A percentile compares a stretch with the other conserved stretches of the same genome.
These are phyloP conservation scores for Phytophthora constricta DNA, from an alignment of 352 stramenopile genomes.

Conservation along the genomic window DNA sequence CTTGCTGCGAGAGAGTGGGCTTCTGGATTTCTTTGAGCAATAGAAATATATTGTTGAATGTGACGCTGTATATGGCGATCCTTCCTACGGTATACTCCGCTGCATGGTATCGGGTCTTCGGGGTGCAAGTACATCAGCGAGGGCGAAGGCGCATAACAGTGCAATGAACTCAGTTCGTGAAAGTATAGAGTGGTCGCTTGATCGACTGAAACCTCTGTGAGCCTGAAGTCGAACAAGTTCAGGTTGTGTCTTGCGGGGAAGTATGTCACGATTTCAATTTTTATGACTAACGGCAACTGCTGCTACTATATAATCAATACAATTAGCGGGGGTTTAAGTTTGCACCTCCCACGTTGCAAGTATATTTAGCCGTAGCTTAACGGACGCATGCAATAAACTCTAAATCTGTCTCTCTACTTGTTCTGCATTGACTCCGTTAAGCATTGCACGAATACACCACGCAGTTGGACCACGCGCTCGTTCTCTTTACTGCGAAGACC, in stretches of 20 bases:
- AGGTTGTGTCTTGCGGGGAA: constrained; percentile 5
- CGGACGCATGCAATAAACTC: too few relatives aligned
- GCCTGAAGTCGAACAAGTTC: constrained; percentile 3
- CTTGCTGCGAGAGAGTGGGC: constrained; percentile 9
- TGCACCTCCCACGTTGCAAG: too few relatives aligned
- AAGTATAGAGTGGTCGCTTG: constrained; percentile 2
- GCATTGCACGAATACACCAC: too few relatives aligned
- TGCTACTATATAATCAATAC: not conserved
- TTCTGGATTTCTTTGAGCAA: not conserved
- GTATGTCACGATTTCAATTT: not conserved
- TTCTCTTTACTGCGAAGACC: too few relatives aligned
- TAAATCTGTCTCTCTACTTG: too few relatives aligned
- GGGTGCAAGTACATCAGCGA: too few relatives aligned
- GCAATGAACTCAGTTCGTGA: constrained; percentile 7
- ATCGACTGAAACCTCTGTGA: constrained; percentile 2
- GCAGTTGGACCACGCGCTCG: too few relatives aligned
- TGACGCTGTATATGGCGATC: constrained; percentile 12
- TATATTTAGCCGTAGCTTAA: too few relatives aligned
- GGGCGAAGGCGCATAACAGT: constrained; percentile 6
- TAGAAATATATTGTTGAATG: constrained; percentile 9
- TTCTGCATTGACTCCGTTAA: too few relatives aligned
- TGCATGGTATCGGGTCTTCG: constrained; percentile 6
- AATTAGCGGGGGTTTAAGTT: too few relatives aligned
- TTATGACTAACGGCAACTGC: constrained; percentile 4
- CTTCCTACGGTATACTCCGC: constrained; percentile 9